phyloP scores from a whole-genome alignment of 257 asterid species.

The Penstemon barbatus region DNA sequence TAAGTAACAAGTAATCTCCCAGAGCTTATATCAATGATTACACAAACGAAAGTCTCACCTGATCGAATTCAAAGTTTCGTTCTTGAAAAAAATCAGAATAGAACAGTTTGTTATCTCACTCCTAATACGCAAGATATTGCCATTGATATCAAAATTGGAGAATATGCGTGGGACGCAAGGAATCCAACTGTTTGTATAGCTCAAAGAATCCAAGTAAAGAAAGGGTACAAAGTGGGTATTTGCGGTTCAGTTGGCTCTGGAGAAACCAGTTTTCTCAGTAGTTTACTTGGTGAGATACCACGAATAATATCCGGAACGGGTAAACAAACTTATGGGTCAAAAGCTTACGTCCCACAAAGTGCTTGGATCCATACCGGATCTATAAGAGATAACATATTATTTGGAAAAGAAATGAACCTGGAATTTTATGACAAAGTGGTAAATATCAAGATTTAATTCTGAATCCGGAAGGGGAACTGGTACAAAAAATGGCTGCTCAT shows the following conservation, averaged over 20 bases:
- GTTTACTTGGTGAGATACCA: conserved; percentile 76
- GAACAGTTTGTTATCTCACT: conserved; percentile 27
- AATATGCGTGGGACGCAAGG: conserved; percentile 63
- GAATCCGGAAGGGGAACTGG: conserved; percentile 60
- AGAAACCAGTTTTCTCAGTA: conserved; percentile 68
- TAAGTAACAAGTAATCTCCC: conserved; percentile 59
- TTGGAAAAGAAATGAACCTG: conserved; percentile 68
- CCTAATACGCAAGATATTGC: conserved; percentile 42
- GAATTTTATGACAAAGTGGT: conserved; percentile 60
- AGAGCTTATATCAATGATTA: conserved; percentile 70
- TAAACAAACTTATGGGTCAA: conserved; percentile 57
- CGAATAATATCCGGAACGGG: conserved; percentile 59
- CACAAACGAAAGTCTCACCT: conserved; percentile 78
- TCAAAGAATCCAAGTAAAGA: conserved; percentile 44
- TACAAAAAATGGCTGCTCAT: conserved; percentile 67
- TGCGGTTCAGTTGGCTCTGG: conserved; percentile 92
- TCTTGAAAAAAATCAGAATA: conserved; percentile 55
- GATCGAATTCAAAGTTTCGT: conserved; percentile 61
- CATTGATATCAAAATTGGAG: conserved; percentile 65
- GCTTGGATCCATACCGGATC: conserved; percentile 95
- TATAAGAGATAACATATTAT: conserved; percentile 67
- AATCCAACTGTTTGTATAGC: conserved; percentile 52
- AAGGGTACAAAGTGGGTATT: conserved; percentile 71
- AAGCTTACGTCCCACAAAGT: conserved; percentile 81
- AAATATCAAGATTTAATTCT: conserved; percentile 60